Evolutionary conservation across 2,329 filamentous ascomycete species (phyloP), one percentile per base, ranked within the genome.

Genomic region (Fusarium sp.): DNA sequence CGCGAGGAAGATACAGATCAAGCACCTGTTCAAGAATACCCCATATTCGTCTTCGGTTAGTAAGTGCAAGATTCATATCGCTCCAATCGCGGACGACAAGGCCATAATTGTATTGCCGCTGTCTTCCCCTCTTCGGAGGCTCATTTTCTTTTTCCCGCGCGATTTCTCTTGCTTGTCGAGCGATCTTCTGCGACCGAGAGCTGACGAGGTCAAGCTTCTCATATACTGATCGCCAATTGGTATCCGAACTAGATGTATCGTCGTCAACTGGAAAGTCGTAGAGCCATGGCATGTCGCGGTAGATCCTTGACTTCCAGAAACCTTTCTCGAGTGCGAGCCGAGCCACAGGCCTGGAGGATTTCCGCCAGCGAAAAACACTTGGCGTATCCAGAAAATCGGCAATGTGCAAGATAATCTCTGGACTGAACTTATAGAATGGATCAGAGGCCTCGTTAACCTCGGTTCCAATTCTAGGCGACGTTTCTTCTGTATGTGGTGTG

Each of bases 1-100:
- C 28, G 10, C n/a, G 36, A n/a, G 49, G 36, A 22, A 6, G 7
- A 17, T 52, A 52, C 18, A 40, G 22, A 3, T 52, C 49, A 5
- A 52, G 17, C 15, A 52, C 49, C 17, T 42, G 38, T 18, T 6
- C 2, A 33, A 52, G 15, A 31, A 42, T n/a, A 10, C 26, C 8
- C 49, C 49, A 52, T 4, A 52, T 52, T 17, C 49, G 38, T 33
- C 49, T 42, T 13, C 49, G 10, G 17, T 52, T 52, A 15, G 38
- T 42, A n/a, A 52, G 49, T 14, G 18, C 33, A 7, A 22, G n/a
- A 15, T 52, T 42, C 49, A 52, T 42, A 22, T 52, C 49, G 13
- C 49, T 52, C 49, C 49, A 52, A 18, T 43, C 49, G 6, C 17
- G 36, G n/a, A 52, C 24, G 18, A n/a, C 26, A 14, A 42, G 18